These are phyloP conservation scores for Onygenales sp. DNA, from an alignment of 2,329 filamentous ascomycete genomes.

Conservation along the genomic window DNA sequence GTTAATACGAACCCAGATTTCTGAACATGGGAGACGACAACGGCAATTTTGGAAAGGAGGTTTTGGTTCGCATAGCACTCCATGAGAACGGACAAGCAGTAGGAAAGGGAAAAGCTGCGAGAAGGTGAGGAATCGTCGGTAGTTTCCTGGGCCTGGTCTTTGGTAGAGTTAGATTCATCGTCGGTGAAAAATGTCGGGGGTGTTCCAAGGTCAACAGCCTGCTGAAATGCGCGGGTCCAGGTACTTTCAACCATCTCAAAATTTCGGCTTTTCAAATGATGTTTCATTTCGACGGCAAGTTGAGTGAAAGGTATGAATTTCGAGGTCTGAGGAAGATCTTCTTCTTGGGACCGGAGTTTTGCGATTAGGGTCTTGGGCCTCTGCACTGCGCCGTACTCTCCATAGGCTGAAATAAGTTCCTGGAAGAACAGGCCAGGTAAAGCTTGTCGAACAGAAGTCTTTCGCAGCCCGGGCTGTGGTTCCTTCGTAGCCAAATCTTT, in stretches of 20 bases:
- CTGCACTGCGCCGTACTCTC: slow-evolving; percentile 34
- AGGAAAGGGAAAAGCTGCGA: slow-evolving; percentile 41
- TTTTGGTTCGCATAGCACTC: slow-evolving; percentile 44
- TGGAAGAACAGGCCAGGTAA: slow-evolving; percentile 45
- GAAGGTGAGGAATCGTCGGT: slow-evolving; percentile 17
- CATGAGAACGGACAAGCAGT: slow-evolving; percentile 44
- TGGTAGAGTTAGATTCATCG: neutral
- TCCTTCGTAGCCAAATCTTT: slow-evolving; percentile 36
- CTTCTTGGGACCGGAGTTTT: slow-evolving; percentile 11
- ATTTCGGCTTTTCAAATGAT: slow-evolving; percentile 49
- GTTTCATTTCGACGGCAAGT: slow-evolving; percentile 49
- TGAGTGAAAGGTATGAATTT: slow-evolving; percentile 6
- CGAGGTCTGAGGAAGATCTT: slow-evolving; percentile 6
- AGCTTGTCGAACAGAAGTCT: slow-evolving; percentile 28
- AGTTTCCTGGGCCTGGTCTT: neutral
- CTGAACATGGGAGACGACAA: slow-evolving; percentile 48
- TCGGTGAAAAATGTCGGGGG: slow-evolving; percentile 10
- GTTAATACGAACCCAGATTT: slow-evolving; percentile 63
- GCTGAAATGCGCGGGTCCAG: slow-evolving; percentile 55
- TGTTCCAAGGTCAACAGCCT: slow-evolving; percentile 38
- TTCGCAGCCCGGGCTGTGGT: slow-evolving; percentile 25
- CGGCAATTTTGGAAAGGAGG: slow-evolving; percentile 42
- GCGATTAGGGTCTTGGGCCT: slow-evolving; percentile 27
- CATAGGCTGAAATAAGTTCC: slow-evolving; percentile 48
- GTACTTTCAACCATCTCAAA: slow-evolving; percentile 53